Evolutionary conservation across 805 yeast species (phyloP).

Genomic region (Tetrapisispora fleetii): DNA sequence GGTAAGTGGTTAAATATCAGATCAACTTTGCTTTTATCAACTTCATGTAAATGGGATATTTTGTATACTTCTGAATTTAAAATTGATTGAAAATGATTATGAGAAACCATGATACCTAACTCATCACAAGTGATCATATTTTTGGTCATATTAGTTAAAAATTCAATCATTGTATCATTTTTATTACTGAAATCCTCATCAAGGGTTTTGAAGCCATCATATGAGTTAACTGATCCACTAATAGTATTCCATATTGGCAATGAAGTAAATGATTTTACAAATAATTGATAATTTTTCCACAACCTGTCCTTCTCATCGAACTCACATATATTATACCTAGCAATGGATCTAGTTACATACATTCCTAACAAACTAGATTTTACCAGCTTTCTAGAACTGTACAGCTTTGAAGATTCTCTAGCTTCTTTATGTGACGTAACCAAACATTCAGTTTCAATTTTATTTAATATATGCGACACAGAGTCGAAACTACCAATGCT

Average conservation of each 20-base stretch:
- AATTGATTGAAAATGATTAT: conserved; percentile 18
- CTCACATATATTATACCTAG: conserved; percentile 3
- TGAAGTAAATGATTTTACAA: background rate
- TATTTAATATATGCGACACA: conserved; percentile 6
- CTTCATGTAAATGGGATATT: background rate
- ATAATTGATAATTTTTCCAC: conserved; percentile 5
- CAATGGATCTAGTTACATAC: conserved; percentile 1
- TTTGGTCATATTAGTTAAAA: background rate
- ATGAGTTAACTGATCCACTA: background rate
- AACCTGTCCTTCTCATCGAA: conserved; percentile 7
- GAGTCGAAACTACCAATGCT: conserved; percentile 11
- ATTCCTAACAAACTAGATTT: conserved; percentile 10
- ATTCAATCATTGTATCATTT: background rate
- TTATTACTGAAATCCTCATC: background rate
- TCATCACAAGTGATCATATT: background rate
- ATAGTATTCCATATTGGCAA: background rate
- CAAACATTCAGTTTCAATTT: conserved; percentile 9
- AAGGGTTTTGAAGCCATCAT: background rate
- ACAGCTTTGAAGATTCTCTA: background rate
- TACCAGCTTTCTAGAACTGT: background rate
- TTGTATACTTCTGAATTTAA: conserved; percentile 15
- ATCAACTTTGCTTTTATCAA: background rate
- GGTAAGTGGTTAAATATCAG: background rate
- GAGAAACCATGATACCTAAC: conserved; percentile 5
- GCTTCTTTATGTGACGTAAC: conserved; percentile 5